Conservation (phyloP, 176 grass and related monocot species). For the Carex pumila region DNA sequence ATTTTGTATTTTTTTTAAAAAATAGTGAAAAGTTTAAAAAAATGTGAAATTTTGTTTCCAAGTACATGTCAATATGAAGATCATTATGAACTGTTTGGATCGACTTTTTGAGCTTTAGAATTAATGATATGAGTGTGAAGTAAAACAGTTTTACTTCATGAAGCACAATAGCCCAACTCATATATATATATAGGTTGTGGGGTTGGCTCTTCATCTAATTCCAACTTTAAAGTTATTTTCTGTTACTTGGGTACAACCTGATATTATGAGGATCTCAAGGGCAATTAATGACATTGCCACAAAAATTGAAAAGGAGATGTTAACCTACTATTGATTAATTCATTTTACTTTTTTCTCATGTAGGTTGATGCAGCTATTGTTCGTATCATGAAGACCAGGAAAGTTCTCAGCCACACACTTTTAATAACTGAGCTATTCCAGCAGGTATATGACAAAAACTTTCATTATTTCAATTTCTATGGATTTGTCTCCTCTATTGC, state of each 20-base stretch:
- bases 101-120: too few relatives aligned
- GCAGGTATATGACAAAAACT: conserved; percentile 41
- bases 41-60: too few relatives aligned
- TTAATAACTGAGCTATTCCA: conserved; percentile 99
- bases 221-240: neutral
- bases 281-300: neutral
- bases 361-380: conserved; percentile 96
- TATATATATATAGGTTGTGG: neutral
- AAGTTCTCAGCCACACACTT: conserved; percentile 94
- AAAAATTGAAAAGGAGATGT: neutral
- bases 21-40: too few relatives aligned
- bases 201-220: neutral
- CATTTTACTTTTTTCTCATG: conserved; percentile 11
- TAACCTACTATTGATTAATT: neutral
- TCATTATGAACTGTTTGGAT: too few relatives aligned
- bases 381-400: conserved; percentile 98
- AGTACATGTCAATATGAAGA: too few relatives aligned
- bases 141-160: too few relatives aligned
- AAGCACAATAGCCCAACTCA: too few relatives aligned
- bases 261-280: neutral
- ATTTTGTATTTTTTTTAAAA: too few relatives aligned
- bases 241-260: neutral
- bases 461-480: neutral
- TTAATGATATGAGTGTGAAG: too few relatives aligned
- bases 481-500: neutral